Conservation (phyloP, 2,329 filamentous ascomycete genomes). For the Sporothrix brasiliensis region DNA sequence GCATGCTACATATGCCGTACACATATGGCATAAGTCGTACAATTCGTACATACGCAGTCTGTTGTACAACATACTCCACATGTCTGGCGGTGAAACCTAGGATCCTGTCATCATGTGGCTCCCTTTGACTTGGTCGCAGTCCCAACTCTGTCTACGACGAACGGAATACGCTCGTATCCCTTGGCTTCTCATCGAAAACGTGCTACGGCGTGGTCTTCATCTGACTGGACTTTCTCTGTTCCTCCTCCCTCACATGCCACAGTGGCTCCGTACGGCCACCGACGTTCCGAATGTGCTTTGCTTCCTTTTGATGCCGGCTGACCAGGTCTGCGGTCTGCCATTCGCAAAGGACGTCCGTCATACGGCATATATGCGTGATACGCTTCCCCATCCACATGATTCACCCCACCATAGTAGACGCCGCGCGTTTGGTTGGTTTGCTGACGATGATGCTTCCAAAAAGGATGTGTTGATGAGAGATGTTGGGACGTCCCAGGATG, state of each 20-base stretch:
- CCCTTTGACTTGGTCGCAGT: neutral
- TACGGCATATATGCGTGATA: slow-evolving; percentile 6
- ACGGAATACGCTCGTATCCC: no score
- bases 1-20: neutral
- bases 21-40: no score
- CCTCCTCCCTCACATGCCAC: slow-evolving; percentile 13
- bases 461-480: neutral
- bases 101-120: neutral
- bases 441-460: neutral
- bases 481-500: neutral
- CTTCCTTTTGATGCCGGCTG: neutral
- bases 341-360: neutral
- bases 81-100: slow-evolving; percentile 1
- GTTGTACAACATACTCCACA: no score
- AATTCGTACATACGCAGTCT: no score
- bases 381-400: neutral
- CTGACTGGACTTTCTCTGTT: neutral
- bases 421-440: neutral
- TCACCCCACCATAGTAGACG: slow-evolving; percentile 2
- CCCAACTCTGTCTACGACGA: neutral
- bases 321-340: neutral
- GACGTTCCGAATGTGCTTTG: neutral
- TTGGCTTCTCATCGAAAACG: neutral
- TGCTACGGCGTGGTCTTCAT: neutral
- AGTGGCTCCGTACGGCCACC: neutral